Conservation (phyloP, 2,329 filamentous ascomycete genomes). For the Stagonosporopsis tanaceti region DNA sequence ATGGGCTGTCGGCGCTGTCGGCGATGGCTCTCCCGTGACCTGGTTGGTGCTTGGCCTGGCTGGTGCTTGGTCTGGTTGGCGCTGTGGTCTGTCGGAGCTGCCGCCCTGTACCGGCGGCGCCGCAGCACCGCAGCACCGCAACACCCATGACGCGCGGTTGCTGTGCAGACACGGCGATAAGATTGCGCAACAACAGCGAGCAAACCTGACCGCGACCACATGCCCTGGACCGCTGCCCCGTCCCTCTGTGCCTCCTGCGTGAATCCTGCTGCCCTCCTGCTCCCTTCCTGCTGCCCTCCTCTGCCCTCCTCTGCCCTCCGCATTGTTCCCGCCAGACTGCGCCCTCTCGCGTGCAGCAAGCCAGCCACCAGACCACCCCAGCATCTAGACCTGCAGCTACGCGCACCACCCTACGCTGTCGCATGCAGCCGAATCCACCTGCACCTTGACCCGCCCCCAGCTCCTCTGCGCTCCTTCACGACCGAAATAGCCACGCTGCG, state of each 20-base stretch:
- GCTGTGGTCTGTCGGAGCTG: too few species aligned
- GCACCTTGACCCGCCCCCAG: not conserved
- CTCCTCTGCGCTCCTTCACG: conserved; percentile 23
- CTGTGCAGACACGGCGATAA: conserved; percentile 6
- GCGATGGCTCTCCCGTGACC: too few species aligned
- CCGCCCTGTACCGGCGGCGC: too few species aligned
- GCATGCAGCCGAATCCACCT: conserved; percentile 4
- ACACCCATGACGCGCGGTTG: too few species aligned
- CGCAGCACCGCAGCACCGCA: too few species aligned
- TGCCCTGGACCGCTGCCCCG: too few species aligned
- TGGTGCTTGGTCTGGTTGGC: too few species aligned
- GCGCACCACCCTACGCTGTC: conserved; percentile 10
- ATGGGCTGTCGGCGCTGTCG: not conserved
- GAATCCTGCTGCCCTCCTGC: too few species aligned
- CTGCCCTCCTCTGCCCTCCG: too few species aligned
- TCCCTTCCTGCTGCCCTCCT: too few species aligned
- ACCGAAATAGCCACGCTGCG: not conserved
- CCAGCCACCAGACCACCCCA: conserved; percentile 1
- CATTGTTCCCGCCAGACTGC: not conserved
- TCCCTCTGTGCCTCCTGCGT: too few species aligned
- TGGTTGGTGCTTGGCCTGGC: not conserved
- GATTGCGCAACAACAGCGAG: conserved; percentile 4
- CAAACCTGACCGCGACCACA: too few species aligned
- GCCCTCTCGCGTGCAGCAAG: not conserved
- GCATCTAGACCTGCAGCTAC: conserved; percentile 20